Percentiles rank a stretch among this genome's conserved stretches.
phyloP scores from a whole-genome alignment of 2,329 filamentous ascomycete genomes.

The Fusarium multiceps region DNA sequence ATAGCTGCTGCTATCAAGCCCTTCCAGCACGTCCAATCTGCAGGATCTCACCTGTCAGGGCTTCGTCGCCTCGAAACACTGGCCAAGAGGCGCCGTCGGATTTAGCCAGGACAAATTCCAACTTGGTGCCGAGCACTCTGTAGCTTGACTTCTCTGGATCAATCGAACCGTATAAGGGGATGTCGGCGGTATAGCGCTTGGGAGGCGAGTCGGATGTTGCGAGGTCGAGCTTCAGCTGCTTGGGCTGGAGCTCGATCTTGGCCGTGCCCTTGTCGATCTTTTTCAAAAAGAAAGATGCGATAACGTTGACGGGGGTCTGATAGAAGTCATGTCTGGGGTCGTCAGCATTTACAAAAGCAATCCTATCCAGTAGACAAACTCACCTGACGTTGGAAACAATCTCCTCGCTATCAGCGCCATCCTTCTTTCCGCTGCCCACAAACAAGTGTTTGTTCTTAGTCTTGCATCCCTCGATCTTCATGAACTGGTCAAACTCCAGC shows the following conservation, averaged over 20 bases:
- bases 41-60: conserved; percentile 78
- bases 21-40: conserved; percentile 86
- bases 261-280: conserved; percentile 90
- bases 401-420: conserved; percentile 71
- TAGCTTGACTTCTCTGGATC: conserved; percentile 79
- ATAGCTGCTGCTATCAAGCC: conserved; percentile 41
- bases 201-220: conserved; percentile 80
- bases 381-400: conserved; percentile 81
- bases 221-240: conserved; percentile 79
- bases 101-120: conserved; percentile 80
- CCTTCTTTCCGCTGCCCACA: conserved; percentile 79
- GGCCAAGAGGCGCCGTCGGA: conserved; percentile 86
- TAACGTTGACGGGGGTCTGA: conserved; percentile 86
- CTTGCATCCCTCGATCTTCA: conserved; percentile 93
- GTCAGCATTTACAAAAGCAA: conserved; percentile 17
- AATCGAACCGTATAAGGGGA: conserved; percentile 82
- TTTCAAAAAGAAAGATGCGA: conserved; percentile 94
- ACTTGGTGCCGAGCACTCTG: conserved; percentile 88
- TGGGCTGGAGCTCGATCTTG: conserved; percentile 74
- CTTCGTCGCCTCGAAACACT: conserved; percentile 82
- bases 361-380: conserved; percentile 41
- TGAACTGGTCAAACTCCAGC: conserved; percentile 96
- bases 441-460: conserved; percentile 87
- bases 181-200: conserved; percentile 80
- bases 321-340: conserved; percentile 80